Percentiles rank a stretch among this genome's conserved stretches.
Evolutionary conservation across 257 asterid species (phyloP).

Genomic region (Ilex aquifolium): DNA sequence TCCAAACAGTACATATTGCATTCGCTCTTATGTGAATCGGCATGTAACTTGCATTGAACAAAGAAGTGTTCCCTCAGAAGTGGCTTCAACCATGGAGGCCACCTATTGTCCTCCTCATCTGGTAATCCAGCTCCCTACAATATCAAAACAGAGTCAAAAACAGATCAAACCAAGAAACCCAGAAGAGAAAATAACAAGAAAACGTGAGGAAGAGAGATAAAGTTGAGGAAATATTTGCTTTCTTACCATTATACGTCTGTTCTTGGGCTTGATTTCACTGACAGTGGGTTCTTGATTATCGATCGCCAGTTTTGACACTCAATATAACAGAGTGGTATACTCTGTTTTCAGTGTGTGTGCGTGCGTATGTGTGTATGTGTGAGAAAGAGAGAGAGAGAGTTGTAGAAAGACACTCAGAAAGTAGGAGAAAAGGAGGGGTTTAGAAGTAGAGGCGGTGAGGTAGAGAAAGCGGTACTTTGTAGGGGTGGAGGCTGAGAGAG

Average conservation of each 20-base stretch:
- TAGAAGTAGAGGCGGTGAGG: slow-evolving; percentile 1
- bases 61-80: slow-evolving; percentile 14
- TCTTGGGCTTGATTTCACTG: slow-evolving; percentile 1
- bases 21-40: slow-evolving; percentile 20
- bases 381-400: background rate
- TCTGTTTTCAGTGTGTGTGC: no score
- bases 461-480: background rate
- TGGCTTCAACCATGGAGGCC: slow-evolving; percentile 19
- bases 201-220: background rate
- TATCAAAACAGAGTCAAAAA: background rate
- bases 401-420: background rate
- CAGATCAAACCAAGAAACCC: background rate
- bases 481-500: background rate
- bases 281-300: background rate
- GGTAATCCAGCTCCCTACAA: slow-evolving; percentile 3
- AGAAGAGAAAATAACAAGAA: background rate
- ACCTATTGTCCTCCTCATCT: slow-evolving; percentile 15
- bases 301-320: background rate
- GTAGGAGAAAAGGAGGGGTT: background rate
- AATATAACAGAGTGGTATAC: background rate
- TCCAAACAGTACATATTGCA: slow-evolving; percentile 26
- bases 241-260: slow-evolving; percentile 1
- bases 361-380: background rate
- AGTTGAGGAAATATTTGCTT: background rate
- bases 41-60: slow-evolving; percentile 19